A percentile compares a stretch with the other conserved stretches of the same genome.
Conservation (phyloP, 1,139 yeast genomes). For the Suhomyces panamericanus region DNA sequence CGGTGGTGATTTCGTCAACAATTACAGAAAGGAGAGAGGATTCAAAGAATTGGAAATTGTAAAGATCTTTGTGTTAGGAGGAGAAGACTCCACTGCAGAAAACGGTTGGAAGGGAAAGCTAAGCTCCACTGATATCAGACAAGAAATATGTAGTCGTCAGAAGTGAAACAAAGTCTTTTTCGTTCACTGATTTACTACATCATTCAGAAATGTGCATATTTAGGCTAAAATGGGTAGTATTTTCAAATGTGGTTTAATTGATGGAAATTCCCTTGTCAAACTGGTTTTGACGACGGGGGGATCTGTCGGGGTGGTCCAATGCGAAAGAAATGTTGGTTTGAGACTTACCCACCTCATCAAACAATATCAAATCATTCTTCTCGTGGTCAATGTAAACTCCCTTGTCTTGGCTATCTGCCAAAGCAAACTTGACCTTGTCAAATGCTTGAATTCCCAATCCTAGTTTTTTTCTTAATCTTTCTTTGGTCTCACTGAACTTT, state of each 20-base stretch:
- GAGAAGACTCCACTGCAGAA: conserved; percentile 43
- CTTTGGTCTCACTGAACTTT: conserved; percentile 59
- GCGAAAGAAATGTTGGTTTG: conserved; percentile 51
- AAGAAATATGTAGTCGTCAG: conserved; percentile 5
- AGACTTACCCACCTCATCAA: conserved; percentile 51
- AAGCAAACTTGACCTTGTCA: conserved; percentile 67
- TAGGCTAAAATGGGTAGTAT: neutral
- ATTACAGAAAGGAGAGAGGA: conserved; percentile 56
- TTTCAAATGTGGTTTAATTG: conserved; percentile 18
- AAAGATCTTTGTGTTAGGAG: conserved; percentile 70
- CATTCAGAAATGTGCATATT: neutral
- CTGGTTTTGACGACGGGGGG: conserved; percentile 45
- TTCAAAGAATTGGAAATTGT: conserved; percentile 55
- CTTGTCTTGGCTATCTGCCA: conserved; percentile 46
- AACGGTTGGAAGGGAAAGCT: conserved; percentile 65
- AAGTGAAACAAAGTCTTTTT: neutral
- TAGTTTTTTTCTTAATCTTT: conserved; percentile 62
- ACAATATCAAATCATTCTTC: conserved; percentile 55
- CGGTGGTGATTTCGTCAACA: conserved; percentile 77
- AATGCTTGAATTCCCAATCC: conserved; percentile 83
- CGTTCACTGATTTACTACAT: neutral
- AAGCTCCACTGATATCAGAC: conserved; percentile 69
- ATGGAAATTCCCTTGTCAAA: conserved; percentile 64
- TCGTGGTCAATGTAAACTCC: conserved; percentile 51
- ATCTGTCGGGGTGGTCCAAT: conserved; percentile 83